Conservation (phyloP, 1,284 basidiomycete species). For the Cronartium quercuum region DNA sequence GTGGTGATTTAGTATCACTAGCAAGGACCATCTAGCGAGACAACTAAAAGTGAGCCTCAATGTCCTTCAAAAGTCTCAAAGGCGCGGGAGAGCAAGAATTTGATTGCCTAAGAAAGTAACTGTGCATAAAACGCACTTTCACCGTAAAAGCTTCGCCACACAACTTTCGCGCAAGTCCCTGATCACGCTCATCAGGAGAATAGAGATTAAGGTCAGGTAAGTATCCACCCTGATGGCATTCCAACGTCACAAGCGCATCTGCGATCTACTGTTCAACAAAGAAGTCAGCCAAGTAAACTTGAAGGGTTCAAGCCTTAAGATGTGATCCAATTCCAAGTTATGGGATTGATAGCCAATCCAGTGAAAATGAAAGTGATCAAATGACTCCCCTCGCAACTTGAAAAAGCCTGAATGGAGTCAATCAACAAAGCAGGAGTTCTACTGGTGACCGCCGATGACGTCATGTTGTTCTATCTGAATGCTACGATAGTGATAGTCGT, state of each 20-base stretch:
- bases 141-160: constrained; percentile 85
- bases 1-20: constrained; percentile 61
- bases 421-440: background rate
- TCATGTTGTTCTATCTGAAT: too few species aligned
- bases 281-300: background rate
- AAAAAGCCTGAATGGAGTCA: constrained; percentile 3
- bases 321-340: background rate
- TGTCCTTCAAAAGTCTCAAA: background rate
- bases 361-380: background rate
- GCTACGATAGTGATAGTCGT: too few species aligned
- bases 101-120: constrained; percentile 1
- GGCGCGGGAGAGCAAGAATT: background rate
- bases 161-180: constrained; percentile 49
- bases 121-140: constrained; percentile 53
- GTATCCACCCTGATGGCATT: constrained; percentile 66
- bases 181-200: constrained; percentile 49
- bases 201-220: constrained; percentile 71
- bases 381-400: constrained; percentile 27
- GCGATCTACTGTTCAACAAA: constrained; percentile 58
- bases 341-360: background rate
- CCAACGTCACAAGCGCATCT: constrained; percentile 82
- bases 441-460: too few species aligned
- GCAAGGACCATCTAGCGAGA: constrained; percentile 60
- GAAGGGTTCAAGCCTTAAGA: background rate
- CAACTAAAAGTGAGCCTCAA: background rate